These are phyloP conservation scores for Ligustrum vulgare DNA, from an alignment of 257 asterid genomes.

Conservation along the genomic window DNA sequence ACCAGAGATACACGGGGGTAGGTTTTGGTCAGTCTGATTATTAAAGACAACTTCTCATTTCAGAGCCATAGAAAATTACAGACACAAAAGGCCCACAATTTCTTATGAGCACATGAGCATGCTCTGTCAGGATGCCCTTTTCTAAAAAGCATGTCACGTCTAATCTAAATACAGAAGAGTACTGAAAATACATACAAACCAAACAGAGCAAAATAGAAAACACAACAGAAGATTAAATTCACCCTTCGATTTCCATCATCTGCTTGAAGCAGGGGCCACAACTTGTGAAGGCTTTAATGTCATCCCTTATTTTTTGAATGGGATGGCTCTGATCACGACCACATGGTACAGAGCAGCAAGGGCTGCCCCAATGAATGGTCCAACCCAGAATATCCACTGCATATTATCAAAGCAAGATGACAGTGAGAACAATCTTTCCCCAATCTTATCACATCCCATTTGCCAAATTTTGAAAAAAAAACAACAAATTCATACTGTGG, in stretches of 20 bases:
- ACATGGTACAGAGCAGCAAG: conserved; percentile 57
- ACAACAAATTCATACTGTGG: not conserved
- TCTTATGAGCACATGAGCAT: conserved; percentile 19
- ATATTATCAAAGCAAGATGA: not conserved
- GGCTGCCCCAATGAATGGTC: conserved; percentile 67
- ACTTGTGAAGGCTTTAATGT: not conserved
- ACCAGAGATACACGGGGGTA: not conserved
- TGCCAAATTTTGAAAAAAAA: not conserved
- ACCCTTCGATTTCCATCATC: conserved; percentile 19
- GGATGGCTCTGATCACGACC: conserved; percentile 62
- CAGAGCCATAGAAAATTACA: conserved; percentile 32
- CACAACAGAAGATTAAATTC: not conserved
- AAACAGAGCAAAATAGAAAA: not conserved
- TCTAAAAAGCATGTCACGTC: not conserved
- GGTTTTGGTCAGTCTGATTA: conserved; percentile 22
- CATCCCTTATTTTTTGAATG: conserved; percentile 50
- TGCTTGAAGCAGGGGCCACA: conserved; percentile 21
- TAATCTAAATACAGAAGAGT: conserved; percentile 9
- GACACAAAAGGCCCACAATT: conserved; percentile 23
- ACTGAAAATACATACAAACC: conserved; percentile 26
- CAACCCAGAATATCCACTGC: conserved; percentile 76
- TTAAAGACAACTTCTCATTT: conserved; percentile 22
- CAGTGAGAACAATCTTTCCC: not conserved
- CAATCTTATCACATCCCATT: not conserved
- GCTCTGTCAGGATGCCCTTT: conserved; percentile 12